These are phyloP conservation scores for Zangia roseola DNA, from an alignment of 768 basidiomycete genomes.

Conservation along the genomic window DNA sequence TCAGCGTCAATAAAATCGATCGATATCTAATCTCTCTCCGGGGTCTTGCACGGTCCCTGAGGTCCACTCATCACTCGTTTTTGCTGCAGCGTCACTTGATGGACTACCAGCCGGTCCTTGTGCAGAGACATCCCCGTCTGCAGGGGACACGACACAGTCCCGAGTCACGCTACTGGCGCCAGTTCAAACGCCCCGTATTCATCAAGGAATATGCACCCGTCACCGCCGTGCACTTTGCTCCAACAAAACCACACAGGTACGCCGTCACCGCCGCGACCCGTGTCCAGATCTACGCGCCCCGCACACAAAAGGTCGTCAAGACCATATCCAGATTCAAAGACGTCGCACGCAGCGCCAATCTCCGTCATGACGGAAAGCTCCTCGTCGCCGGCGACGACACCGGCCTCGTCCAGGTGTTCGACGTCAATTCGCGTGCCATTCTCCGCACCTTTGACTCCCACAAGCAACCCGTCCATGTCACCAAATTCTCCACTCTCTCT, in stretches of 20 bases:
- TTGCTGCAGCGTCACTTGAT: constrained; percentile 34
- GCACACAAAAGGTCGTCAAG: constrained; percentile 95
- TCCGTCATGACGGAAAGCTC: constrained; percentile 91
- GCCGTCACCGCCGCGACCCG: constrained; percentile 93
- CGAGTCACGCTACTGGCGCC: constrained; percentile 84
- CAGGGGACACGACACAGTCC: constrained; percentile 58
- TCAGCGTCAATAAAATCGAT: constrained; percentile 1
- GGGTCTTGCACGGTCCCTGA: constrained; percentile 5
- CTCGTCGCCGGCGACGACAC: constrained; percentile 94
- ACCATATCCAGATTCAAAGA: constrained; percentile 97
- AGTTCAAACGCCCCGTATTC: constrained; percentile 88
- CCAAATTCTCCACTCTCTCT: constrained; percentile 81
- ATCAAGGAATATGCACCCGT: constrained; percentile 97
- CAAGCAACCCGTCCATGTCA: constrained; percentile 94
- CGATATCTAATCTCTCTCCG: constrained; percentile 22
- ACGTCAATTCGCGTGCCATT: constrained; percentile 90
- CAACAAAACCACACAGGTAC: constrained; percentile 85
- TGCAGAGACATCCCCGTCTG: constrained; percentile 57
- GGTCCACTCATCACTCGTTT: constrained; percentile 5
- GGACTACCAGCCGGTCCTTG: constrained; percentile 80
- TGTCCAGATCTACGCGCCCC: constrained; percentile 93
- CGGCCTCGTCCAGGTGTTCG: constrained; percentile 89
- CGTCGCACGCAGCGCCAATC: constrained; percentile 83
- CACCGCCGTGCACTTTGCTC: constrained; percentile 90
- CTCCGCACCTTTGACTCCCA: constrained; percentile 90